Base-by-base conservation (phyloP, 2,329 filamentous ascomycete species). In the Pestalotiopsis sp. region DNA sequence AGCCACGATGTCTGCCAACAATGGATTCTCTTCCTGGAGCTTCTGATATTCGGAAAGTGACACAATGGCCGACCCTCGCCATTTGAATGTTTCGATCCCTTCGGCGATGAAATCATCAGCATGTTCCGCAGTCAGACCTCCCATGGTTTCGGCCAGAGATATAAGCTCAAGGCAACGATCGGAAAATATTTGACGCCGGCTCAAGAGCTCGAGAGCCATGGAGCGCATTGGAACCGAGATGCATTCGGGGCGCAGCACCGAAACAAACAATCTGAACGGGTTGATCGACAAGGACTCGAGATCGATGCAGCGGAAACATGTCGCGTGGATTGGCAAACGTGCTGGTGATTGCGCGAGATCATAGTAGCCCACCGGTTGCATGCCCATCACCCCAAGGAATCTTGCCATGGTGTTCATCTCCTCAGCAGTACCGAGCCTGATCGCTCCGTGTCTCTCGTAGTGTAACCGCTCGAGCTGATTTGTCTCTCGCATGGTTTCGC, bases 301-400 rank as follows among this genome's bases (percentile, higher is more conserved):
- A 13, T 57, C 63, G 11, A 55, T 44, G 26, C 44, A 35, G 4
- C 48, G 40, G 48, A 65, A 65, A 39, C 63, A 65, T 38, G 63
- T 65, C 20, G 63, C 48, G 17, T 65, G 40, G 3, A 65, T 44
- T 7, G 63, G 40, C 13, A 65, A 44, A 3, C 44, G 24, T 57
- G 63, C 63, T 22, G 63, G 63, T 26, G 48, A 48, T 24, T 65
- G 63, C 38, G 63, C 17, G 9, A 65, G 63, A 44, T 56, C 63
- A 24, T 65, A 65, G 14, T 65, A 65, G 20, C 48, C 63, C 14
- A 65, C 63, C 20, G 63, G 48, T 39, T 65, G 44, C 63, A 65
- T 65, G 4, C 48, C 63, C 63, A 65, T 65, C 13, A 65, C 30
- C 7, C 10, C 61, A 13, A 65, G 30, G 26, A 65, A 65, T n/a